Percentiles rank a stretch among this genome's conserved stretches.
These are phyloP conservation scores for Xylaria hypoxylon DNA, from an alignment of 2,329 filamentous ascomycete species.

Conservation along the genomic window DNA sequence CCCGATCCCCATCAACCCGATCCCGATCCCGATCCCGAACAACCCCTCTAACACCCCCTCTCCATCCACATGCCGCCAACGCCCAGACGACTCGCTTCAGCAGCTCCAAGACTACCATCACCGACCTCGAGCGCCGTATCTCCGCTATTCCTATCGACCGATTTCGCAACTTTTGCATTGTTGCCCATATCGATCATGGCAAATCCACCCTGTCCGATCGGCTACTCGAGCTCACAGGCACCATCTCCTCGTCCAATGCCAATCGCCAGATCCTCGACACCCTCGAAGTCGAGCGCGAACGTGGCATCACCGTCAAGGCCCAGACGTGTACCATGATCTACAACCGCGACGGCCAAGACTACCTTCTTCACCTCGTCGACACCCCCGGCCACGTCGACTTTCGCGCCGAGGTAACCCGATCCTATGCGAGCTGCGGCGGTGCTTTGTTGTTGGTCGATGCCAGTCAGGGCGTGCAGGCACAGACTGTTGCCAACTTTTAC, in stretches of 20 bases:
- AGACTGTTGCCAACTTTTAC: slow-evolving; percentile 99
- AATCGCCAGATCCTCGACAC: slow-evolving; percentile 98
- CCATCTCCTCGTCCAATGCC: slow-evolving; percentile 80
- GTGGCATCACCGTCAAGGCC: slow-evolving; percentile 98
- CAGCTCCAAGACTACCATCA: slow-evolving; percentile 47
- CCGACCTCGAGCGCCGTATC: slow-evolving; percentile 70
- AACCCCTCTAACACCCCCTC: too few relatives aligned
- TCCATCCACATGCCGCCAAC: neutral
- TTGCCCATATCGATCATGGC: slow-evolving; percentile 98
- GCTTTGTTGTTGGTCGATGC: slow-evolving; percentile 94
- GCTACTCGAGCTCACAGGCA: slow-evolving; percentile 91
- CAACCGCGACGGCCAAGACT: slow-evolving; percentile 85
- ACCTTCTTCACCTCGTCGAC: slow-evolving; percentile 93
- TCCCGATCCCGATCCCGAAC: too few relatives aligned
- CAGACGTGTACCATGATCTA: slow-evolving; percentile 99
- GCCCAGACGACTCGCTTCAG: slow-evolving; percentile 35
- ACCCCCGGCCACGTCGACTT: slow-evolving; percentile 99
- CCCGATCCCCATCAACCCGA: too few relatives aligned
- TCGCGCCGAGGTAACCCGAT: slow-evolving; percentile 92
- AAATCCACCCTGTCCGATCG: slow-evolving; percentile 96
- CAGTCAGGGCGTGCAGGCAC: slow-evolving; percentile 94
- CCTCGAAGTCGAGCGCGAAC: slow-evolving; percentile 93
- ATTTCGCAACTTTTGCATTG: slow-evolving; percentile 97
- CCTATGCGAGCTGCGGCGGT: slow-evolving; percentile 95
- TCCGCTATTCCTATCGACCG: slow-evolving; percentile 80